Evolutionary conservation across 495 filamentous ascomycete genomes (phyloP).

Genomic region (Penicillium argentinense): DNA sequence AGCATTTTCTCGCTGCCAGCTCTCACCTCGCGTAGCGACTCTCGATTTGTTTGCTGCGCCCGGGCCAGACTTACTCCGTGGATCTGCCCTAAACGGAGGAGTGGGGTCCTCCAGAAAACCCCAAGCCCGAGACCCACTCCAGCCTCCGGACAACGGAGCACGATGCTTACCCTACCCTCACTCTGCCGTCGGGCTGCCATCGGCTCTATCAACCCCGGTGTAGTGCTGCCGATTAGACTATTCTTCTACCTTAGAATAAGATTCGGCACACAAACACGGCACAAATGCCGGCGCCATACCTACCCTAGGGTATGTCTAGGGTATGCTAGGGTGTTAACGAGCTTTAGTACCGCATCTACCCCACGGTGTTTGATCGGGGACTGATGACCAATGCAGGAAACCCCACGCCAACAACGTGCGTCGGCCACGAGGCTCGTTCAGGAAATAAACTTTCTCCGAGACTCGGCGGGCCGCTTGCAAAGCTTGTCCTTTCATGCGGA

Average conservation of each 20-base stretch:
- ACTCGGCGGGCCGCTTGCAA: constrained; percentile 14
- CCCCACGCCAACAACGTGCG: background rate
- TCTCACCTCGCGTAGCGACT: no score
- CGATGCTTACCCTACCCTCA: background rate
- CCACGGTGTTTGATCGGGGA: background rate
- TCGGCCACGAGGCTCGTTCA: constrained; percentile 6
- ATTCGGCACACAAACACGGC: no score
- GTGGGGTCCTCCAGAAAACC: background rate
- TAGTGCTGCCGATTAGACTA: constrained; percentile 10
- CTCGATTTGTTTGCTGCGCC: background rate
- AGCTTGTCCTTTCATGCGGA: constrained; percentile 11
- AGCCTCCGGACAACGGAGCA: background rate
- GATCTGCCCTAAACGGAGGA: constrained; percentile 1
- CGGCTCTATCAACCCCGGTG: constrained; percentile 8
- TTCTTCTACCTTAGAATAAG: no score
- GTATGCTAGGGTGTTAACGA: no score
- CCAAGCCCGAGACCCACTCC: constrained; percentile 11
- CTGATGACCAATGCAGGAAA: background rate
- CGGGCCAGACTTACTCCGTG: background rate
- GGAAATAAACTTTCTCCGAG: constrained; percentile 10
- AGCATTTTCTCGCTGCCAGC: no score
- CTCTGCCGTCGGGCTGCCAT: background rate
- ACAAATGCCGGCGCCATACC: no score
- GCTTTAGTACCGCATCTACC: no score
- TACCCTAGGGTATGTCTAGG: no score